A percentile compares a stretch with the other conserved stretches of the same genome.
Evolutionary conservation across 2,329 filamentous ascomycete species (phyloP).

Genomic region (Davidsoniella neocaledoniae): DNA sequence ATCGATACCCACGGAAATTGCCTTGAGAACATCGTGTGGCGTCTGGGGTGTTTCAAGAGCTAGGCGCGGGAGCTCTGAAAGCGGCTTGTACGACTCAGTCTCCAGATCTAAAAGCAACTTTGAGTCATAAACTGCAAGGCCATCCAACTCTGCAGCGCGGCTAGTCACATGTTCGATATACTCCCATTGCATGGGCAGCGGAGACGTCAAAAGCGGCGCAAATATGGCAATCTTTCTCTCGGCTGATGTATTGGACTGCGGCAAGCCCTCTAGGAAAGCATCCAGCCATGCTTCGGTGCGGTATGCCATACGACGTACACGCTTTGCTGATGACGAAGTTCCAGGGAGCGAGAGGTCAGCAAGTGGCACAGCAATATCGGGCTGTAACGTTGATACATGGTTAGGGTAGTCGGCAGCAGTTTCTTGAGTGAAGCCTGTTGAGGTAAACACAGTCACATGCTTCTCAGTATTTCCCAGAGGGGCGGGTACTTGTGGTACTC

Average conservation of each 20-base stretch:
- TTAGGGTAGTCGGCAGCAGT: constrained; percentile 51
- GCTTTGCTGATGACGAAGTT: constrained; percentile 43
- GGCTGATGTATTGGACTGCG: constrained; percentile 14
- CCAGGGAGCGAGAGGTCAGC: constrained; percentile 46
- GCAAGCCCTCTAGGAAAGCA: constrained; percentile 37
- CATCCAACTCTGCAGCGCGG: constrained; percentile 39
- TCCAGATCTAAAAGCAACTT: constrained; percentile 48
- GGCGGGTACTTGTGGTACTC: constrained; percentile 57
- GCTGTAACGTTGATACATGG: constrained; percentile 46
- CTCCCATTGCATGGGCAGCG: constrained; percentile 57
- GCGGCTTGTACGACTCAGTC: constrained; percentile 25
- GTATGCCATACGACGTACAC: constrained; percentile 68
- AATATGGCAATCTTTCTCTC: constrained; percentile 31
- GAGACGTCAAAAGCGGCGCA: constrained; percentile 57
- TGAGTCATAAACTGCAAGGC: constrained; percentile 64
- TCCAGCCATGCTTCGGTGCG: constrained; percentile 70
- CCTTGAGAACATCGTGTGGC: constrained; percentile 62
- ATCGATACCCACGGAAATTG: constrained; percentile 63
- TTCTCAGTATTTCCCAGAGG: constrained; percentile 55
- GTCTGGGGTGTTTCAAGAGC: constrained; percentile 52
- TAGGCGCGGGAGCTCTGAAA: constrained; percentile 49
- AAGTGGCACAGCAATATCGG: constrained; percentile 66
- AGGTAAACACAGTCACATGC: constrained; percentile 64
- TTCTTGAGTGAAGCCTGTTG: constrained; percentile 65
- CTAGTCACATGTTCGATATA: constrained; percentile 62